Conservation (phyloP, 2,329 filamentous ascomycete species). For the Scorias spongiosa region DNA sequence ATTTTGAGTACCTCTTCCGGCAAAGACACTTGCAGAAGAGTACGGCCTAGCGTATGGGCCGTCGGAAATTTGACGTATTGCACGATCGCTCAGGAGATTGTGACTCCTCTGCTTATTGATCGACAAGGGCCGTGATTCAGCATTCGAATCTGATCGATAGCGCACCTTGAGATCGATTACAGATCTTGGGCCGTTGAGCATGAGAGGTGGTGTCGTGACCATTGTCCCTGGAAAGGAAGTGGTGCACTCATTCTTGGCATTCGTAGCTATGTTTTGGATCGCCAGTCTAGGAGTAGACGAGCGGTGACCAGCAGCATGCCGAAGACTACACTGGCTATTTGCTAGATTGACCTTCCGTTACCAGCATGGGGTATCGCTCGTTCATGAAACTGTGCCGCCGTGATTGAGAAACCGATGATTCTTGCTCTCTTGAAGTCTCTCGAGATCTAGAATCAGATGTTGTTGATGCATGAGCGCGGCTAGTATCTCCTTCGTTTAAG, state of each 20-base stretch:
- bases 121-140: slow-evolving; percentile 9
- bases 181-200: slow-evolving; percentile 11
- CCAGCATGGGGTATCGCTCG: slow-evolving; percentile 30
- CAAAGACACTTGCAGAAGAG: not conserved
- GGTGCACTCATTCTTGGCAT: too few species aligned
- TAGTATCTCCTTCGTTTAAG: too few species aligned
- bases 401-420: not conserved
- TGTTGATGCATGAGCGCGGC: too few species aligned
- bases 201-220: not conserved
- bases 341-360: not conserved
- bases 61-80: slow-evolving; percentile 17
- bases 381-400: slow-evolving; percentile 24
- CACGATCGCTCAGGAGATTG: slow-evolving; percentile 16
- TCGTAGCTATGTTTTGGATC: not conserved
- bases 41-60: slow-evolving; percentile 16
- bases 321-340: not conserved
- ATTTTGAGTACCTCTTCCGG: too few species aligned
- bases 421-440: not conserved
- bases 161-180: slow-evolving; percentile 19
- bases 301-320: not conserved
- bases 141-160: slow-evolving; percentile 12
- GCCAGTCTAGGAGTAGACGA: not conserved
- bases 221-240: too few species aligned
- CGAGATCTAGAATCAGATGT: not conserved
- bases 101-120: slow-evolving; percentile 6